These are phyloP conservation scores for Aegle marmelos DNA, from an alignment of 345 rosid species.

Conservation along the genomic window DNA sequence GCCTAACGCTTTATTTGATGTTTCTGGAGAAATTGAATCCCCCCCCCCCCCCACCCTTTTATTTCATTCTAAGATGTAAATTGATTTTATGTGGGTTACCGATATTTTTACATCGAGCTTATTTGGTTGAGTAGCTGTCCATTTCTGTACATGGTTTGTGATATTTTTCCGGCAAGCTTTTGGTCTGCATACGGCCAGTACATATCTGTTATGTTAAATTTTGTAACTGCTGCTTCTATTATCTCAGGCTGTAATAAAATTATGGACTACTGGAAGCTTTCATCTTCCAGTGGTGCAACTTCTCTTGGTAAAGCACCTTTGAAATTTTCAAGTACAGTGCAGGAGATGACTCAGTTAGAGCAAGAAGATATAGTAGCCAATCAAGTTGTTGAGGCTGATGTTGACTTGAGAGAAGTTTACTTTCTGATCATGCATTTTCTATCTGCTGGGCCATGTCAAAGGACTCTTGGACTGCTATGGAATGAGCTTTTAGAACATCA, in stretches of 20 bases:
- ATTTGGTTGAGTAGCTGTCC: not conserved
- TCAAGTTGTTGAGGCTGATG: constrained; percentile 34
- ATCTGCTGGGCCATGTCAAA: constrained; percentile 79
- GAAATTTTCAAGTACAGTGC: constrained; percentile 34
- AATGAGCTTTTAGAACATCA: constrained; percentile 76
- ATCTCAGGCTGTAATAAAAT: constrained; percentile 24
- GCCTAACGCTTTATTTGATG: not conserved
- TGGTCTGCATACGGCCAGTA: not conserved
- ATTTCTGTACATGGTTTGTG: not conserved
- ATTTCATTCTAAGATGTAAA: not conserved
- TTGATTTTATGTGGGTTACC: not conserved
- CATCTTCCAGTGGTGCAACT: constrained; percentile 39
- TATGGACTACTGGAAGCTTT: constrained; percentile 59
- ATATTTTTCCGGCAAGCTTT: not conserved
- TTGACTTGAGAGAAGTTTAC: constrained; percentile 79
- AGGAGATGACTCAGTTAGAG: constrained; percentile 41
- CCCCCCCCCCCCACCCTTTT: not conserved
- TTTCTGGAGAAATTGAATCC: not conserved
- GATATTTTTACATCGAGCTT: not conserved
- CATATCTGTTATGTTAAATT: not conserved
- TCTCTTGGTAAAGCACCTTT: constrained; percentile 49
- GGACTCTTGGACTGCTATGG: constrained; percentile 54
- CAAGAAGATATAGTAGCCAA: constrained; percentile 36
- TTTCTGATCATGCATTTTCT: constrained; percentile 89
- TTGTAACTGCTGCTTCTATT: constrained; percentile 18